phyloP scores from a whole-genome alignment of 1,284 basidiomycete genomes.

The Tremellales sp. region DNA sequence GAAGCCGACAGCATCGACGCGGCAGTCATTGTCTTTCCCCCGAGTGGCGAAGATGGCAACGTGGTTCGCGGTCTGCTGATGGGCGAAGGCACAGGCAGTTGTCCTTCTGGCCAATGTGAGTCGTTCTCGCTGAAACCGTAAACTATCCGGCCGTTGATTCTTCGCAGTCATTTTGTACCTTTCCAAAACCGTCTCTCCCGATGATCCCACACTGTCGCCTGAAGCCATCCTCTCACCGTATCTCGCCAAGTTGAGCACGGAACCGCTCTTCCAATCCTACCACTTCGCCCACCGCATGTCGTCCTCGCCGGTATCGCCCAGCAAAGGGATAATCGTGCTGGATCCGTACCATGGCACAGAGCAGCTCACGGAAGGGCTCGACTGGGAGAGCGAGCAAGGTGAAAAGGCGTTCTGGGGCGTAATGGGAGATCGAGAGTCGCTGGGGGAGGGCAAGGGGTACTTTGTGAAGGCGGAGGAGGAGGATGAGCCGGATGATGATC shows the following conservation, averaged over 20 bases:
- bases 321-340: slow-evolving; percentile 19
- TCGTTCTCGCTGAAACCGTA: slow-evolving; percentile 1
- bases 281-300: slow-evolving; percentile 16
- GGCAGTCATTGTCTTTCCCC: slow-evolving; percentile 76
- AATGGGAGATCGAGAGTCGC: slow-evolving; percentile 13
- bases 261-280: slow-evolving; percentile 27
- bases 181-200: slow-evolving; percentile 14
- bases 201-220: neutral
- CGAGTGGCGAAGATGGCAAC: slow-evolving; percentile 56
- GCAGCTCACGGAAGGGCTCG: slow-evolving; percentile 38
- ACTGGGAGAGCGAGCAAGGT: slow-evolving; percentile 42
- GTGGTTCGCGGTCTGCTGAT: slow-evolving; percentile 69
- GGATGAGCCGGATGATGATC: slow-evolving; percentile 49
- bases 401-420: slow-evolving; percentile 31
- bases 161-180: slow-evolving; percentile 49
- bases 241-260: slow-evolving; percentile 19
- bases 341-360: slow-evolving; percentile 30
- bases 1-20: slow-evolving; percentile 53
- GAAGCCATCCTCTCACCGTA: slow-evolving; percentile 23
- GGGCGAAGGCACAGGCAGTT: slow-evolving; percentile 78
- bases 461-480: slow-evolving; percentile 55
- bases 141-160: neutral
- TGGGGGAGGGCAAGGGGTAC: slow-evolving; percentile 32
- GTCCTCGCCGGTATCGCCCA: neutral
- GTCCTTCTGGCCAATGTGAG: slow-evolving; percentile 78